phyloP scores from a whole-genome alignment of 2,329 filamentous ascomycete genomes.

The Shiraia bambusicola region DNA sequence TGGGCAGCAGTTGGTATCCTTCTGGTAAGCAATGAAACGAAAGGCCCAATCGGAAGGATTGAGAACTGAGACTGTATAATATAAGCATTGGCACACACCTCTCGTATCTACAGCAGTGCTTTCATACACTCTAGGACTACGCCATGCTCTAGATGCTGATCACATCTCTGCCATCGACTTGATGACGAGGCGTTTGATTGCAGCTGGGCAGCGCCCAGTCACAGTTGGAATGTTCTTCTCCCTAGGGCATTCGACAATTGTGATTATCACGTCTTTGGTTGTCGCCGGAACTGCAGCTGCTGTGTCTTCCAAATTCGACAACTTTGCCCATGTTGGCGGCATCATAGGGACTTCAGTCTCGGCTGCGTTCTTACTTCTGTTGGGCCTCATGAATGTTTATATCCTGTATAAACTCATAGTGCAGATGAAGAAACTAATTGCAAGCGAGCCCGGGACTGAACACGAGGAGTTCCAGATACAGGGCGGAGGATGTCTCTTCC shows the following conservation, averaged over 20 bases:
- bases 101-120: constrained; percentile 80
- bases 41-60: background rate
- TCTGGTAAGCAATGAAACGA: constrained; percentile 45
- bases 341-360: constrained; percentile 89
- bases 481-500: constrained; percentile 73
- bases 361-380: constrained; percentile 76
- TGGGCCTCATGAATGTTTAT: constrained; percentile 82
- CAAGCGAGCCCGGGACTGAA: constrained; percentile 48
- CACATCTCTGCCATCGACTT: constrained; percentile 91
- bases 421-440: constrained; percentile 65
- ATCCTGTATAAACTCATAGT: constrained; percentile 77
- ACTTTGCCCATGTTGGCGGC: constrained; percentile 76
- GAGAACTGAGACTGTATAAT: background rate
- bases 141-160: constrained; percentile 97
- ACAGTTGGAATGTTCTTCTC: constrained; percentile 95
- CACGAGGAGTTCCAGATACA: constrained; percentile 66
- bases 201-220: constrained; percentile 79
- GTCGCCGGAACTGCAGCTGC: constrained; percentile 89
- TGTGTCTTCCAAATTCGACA: constrained; percentile 75
- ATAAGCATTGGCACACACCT: constrained; percentile 47
- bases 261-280: constrained; percentile 84
- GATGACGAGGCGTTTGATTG: constrained; percentile 87
- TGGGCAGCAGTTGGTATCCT: constrained; percentile 62
- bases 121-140: constrained; percentile 83
- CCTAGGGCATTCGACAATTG: constrained; percentile 89